Base-by-base conservation (phyloP, 2,329 filamentous ascomycete genomes). In the Fusarium sp. region DNA sequence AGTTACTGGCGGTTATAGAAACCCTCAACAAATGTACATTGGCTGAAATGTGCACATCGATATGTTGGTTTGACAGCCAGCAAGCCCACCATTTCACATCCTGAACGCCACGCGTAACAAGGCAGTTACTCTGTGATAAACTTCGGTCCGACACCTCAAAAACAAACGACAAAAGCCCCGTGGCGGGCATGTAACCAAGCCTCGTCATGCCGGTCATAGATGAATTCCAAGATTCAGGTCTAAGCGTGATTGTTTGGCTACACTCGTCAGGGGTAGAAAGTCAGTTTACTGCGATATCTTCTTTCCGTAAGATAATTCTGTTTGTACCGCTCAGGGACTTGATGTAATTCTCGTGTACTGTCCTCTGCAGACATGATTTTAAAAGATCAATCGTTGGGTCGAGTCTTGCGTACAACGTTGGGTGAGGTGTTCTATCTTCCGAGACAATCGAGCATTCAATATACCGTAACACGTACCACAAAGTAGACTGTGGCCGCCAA, bases 161-260 rank as follows among this genome's bases (percentile, higher is more conserved):
- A 23, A 23, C 23, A 23, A 23, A n/a, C 20, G 15, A 45, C 22
- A 35, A 37, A 30, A 32, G n/a, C 25, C n/a, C 13, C 11, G 39
- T 23, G 17, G 23, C 56, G 50, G 35, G 39, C 41, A 30, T 19
- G 19, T 41, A 45, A 27, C n/a, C 43, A n/a, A 48, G 25, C 22
- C 27, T 57, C 33, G 35, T 35, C 32, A 51, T 63, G 45, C 19
- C 25, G 14, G 41, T 41, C 27, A 58, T 33, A 46, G 25, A 37
- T 48, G 46, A 20, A 37, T 48, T 22, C 22, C 9, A 25, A 50
- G 33, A 35, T 39, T 45, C 22, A 41, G 20, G 17, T 7, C 15
- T 15, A 44, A 45, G 49, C 22, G 37, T 39, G 27, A 44, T 23
- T 40, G 14, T 15, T 33, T 37, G 39, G 20, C n/a, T 30, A 11